Base-by-base conservation (phyloP, 163 green algal genomes). In the Chlorella variabilis region DNA sequence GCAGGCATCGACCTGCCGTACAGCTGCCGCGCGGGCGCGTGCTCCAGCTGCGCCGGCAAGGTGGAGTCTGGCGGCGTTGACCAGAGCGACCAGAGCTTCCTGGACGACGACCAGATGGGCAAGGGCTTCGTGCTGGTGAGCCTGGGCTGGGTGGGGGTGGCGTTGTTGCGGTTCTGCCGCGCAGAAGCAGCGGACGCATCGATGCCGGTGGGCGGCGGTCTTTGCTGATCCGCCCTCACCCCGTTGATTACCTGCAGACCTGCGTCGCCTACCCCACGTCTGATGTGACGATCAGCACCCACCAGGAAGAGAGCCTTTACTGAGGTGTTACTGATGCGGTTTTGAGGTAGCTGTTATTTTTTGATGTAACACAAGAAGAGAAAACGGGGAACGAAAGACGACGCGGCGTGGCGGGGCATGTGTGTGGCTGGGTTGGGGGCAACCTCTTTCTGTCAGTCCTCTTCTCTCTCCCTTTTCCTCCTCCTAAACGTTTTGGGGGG, bases 21-120 rank as follows among this genome's bases (percentile, higher is more conserved):
- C 85, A 88, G 73, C 51, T 94, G 90, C 90, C 84, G 89, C 51
- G 90, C 90, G n/a, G 90, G 90, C 58, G 88, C 90, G 8, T 94
- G 90, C 90, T 94, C 90, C 36, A 89, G 75, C 61, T 94, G 90
- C 86, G 86, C 90, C 36, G 90, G 89, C 71, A 91, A 91, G 78
- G 83, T 95, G 33, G 58, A 88, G 63, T 34, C 83, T 23, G 93
- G 93, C 80, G 71, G 27, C 20, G 83, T 97, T 66, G 93, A 97
- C 91, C 93, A 97, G 91, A 92, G 85, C 69, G 93, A 95, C 90
- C 93, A 97, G 87, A 93, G 88, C 73, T 97, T 96, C 89, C 84
- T 97, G 54, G 93, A 97, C 81, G 93, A 97, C 79, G 88, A 92
- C 82, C 93, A 97, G 92, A 93, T 94, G 62, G 84, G 80, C 75